A percentile compares a stretch with the other conserved stretches of the same genome.
Conservation (phyloP, 192 early-diverging fungal genomes). For the Spizellomyces sp. region DNA sequence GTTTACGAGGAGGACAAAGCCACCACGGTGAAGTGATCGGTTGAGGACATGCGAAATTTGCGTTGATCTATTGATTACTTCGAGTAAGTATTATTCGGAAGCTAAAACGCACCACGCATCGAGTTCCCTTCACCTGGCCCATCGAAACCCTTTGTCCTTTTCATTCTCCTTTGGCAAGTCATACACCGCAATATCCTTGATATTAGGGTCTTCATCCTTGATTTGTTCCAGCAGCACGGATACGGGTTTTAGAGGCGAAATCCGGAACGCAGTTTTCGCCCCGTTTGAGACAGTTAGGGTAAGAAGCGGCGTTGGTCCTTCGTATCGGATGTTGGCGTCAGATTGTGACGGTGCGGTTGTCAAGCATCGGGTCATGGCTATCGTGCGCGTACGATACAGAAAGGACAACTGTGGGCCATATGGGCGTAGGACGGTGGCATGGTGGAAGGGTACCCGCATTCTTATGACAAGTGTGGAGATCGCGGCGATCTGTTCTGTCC, state of each 20-base stretch:
- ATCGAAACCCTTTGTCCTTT: constrained; percentile 11
- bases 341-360: not conserved
- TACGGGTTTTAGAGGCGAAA: constrained; percentile 29
- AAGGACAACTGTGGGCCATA: no score
- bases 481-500: no score
- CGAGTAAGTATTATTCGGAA: no score
- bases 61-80: constrained; percentile 24
- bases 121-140: constrained; percentile 14
- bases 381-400: no score
- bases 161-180: constrained; percentile 12
- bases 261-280: constrained; percentile 19
- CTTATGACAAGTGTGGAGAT: no score
- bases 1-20: constrained; percentile 16
- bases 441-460: no score
- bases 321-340: constrained; percentile 14
- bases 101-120: no score
- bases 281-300: constrained; percentile 20
- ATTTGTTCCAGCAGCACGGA: constrained; percentile 33
- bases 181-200: constrained; percentile 23
- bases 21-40: constrained; percentile 23
- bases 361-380: not conserved
- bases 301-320: constrained; percentile 21
- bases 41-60: constrained; percentile 15
- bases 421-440: no score
- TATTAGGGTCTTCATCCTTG: constrained; percentile 24